A percentile compares a stretch with the other conserved stretches of the same genome.
Conservation (phyloP, 345 rosid species). For the Lumnitzera littorea region DNA sequence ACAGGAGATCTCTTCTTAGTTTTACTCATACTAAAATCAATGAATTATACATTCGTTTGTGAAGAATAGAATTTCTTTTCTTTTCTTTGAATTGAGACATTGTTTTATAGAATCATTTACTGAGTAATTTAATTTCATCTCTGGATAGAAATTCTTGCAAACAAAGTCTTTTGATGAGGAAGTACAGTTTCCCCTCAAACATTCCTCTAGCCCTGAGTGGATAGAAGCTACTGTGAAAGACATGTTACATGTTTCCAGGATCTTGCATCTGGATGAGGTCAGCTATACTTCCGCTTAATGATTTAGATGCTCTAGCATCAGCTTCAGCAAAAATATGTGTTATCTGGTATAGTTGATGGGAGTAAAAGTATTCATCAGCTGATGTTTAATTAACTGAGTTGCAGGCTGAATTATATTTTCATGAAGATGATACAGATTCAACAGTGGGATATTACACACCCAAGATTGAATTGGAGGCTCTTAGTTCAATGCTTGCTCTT, state of each 20-base stretch:
- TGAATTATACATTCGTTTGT: too few species aligned
- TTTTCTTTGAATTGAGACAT: neutral
- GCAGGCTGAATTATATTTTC: conserved; percentile 89
- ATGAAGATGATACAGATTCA: conserved; percentile 28
- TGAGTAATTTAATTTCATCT: neutral
- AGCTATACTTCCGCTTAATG: conserved; percentile 1
- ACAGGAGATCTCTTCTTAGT: too few species aligned
- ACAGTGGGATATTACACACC: conserved; percentile 36
- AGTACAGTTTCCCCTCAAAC: conserved; percentile 30
- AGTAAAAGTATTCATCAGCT: too few species aligned
- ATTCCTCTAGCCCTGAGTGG: conserved; percentile 28
- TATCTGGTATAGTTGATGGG: too few species aligned
- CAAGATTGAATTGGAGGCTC: conserved; percentile 80
- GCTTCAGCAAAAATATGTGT: too few species aligned
- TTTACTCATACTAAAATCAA: too few species aligned
- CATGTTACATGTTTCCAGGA: conserved; percentile 57
- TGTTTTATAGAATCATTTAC: neutral
- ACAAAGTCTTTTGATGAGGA: conserved; percentile 42
- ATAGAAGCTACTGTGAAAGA: conserved; percentile 25
- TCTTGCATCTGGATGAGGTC: conserved; percentile 69
- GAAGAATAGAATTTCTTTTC: neutral
- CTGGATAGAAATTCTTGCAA: conserved; percentile 46
- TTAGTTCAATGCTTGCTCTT: conserved; percentile 41
- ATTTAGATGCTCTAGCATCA: too few species aligned
- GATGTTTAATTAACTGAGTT: conserved; percentile 4